Percentiles rank a stretch among this genome's conserved stretches.
Conservation (phyloP, 257 asterid genomes). For the Rhazya stricta region DNA sequence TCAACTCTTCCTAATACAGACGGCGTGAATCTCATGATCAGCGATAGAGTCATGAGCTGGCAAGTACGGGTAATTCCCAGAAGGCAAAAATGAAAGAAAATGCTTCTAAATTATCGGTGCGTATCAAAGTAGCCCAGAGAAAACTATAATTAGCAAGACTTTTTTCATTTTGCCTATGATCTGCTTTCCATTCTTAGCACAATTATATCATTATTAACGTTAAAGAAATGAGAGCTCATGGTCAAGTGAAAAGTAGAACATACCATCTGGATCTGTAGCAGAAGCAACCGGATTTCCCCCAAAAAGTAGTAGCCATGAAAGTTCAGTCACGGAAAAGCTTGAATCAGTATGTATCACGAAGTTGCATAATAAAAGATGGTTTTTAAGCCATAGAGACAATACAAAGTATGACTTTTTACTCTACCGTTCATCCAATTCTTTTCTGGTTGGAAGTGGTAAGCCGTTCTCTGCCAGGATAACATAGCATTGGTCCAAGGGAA, state of each 20-base stretch:
- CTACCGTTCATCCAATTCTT: constrained; percentile 83
- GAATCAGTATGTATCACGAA: constrained; percentile 6
- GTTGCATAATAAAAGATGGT: neutral
- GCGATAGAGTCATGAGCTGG: neutral
- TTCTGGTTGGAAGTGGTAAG: constrained; percentile 72
- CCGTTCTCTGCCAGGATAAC: constrained; percentile 80
- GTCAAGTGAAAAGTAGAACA: constrained; percentile 15
- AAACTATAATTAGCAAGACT: neutral
- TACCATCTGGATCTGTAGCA: constrained; percentile 82
- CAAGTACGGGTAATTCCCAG: no score
- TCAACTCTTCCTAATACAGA: neutral
- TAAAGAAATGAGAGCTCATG: neutral
- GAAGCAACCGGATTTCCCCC: constrained; percentile 23
- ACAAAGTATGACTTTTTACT: neutral
- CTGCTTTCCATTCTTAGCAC: neutral
- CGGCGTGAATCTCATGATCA: constrained; percentile 1
- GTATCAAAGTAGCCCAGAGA: no score
- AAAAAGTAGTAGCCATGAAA: constrained; percentile 18
- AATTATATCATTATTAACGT: neutral
- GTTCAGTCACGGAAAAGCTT: constrained; percentile 3
- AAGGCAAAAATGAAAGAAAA: no score
- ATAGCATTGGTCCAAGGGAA: constrained; percentile 64
- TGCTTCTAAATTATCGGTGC: neutral
- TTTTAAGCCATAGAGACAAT: neutral
- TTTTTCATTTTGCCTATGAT: neutral